phyloP scores from a whole-genome alignment of 768 basidiomycete species.

The Trametes gibbosa region DNA sequence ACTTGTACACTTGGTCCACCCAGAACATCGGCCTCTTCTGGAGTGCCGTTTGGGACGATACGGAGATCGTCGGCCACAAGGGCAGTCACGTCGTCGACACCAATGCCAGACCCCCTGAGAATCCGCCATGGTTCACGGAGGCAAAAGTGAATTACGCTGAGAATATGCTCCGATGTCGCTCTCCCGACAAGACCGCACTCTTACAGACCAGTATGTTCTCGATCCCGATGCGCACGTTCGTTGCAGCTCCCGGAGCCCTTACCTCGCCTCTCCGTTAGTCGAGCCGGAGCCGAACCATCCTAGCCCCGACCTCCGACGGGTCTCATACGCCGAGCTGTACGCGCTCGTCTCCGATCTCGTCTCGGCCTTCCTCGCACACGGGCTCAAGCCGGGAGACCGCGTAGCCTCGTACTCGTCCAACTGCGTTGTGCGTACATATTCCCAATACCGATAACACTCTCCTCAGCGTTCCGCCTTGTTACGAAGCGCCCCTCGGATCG shows the following conservation, averaged over 20 bases:
- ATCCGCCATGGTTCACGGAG: conserved; percentile 70
- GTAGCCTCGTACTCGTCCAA: conserved; percentile 79
- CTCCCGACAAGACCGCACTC: conserved; percentile 57
- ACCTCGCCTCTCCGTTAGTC: conserved; percentile 35
- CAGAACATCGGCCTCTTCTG: conserved; percentile 63
- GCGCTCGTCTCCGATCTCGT: conserved; percentile 52
- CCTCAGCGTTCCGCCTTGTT: too few species aligned
- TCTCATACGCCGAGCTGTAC: conserved; percentile 61
- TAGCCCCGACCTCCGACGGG: conserved; percentile 40
- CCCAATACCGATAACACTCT: not conserved
- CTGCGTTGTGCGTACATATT: conserved; percentile 55
- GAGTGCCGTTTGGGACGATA: conserved; percentile 70
- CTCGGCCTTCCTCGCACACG: conserved; percentile 52
- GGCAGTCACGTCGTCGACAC: conserved; percentile 59
- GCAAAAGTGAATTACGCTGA: conserved; percentile 78
- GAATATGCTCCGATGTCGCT: conserved; percentile 67
- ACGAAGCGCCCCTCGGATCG: not conserved
- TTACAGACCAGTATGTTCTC: conserved; percentile 63
- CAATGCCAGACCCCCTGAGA: conserved; percentile 49
- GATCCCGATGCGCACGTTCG: conserved; percentile 22
- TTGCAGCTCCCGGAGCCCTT: conserved; percentile 6
- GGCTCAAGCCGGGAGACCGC: conserved; percentile 62
- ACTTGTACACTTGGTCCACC: conserved; percentile 68
- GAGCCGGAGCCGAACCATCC: conserved; percentile 57
- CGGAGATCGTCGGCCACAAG: conserved; percentile 59